Evolutionary conservation across 129 eudicot species (phyloP).

Genomic region (Chrysanthemum seticuspe): DNA sequence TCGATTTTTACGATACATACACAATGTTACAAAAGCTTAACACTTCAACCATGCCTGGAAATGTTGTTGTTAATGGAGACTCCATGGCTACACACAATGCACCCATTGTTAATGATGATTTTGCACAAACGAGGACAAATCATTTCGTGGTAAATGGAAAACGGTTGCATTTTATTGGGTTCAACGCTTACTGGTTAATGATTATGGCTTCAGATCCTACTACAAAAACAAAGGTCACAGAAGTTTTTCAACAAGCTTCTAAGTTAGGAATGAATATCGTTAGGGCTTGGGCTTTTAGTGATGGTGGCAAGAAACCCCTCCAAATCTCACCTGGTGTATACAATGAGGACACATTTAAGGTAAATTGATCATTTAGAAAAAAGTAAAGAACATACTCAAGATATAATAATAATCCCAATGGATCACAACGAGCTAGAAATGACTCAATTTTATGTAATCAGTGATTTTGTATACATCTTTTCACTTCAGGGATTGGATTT

Average conservation of each 20-base stretch:
- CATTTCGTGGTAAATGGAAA: neutral
- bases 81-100: no score
- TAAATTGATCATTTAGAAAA: neutral
- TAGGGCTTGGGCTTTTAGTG: constrained; percentile 3
- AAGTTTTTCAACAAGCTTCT: neutral
- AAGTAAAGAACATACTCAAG: neutral
- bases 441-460: neutral
- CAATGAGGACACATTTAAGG: neutral
- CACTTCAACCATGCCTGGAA: no score
- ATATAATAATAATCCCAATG: neutral
- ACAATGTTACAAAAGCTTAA: no score
- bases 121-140: neutral
- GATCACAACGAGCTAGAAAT: neutral
- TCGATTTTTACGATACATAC: no score
- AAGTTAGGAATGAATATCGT: neutral
- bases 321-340: neutral
- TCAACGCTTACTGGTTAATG: neutral
- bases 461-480: neutral
- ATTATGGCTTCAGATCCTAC: neutral
- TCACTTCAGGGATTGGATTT: neutral
- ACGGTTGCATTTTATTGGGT: neutral
- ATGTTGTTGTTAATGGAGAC: no score
- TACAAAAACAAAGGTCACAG: neutral
- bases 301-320: constrained; percentile 1
- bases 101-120: no score